Base-by-base conservation (phyloP, 1,284 basidiomycete genomes). In the Apiotrichum porosum region DNA sequence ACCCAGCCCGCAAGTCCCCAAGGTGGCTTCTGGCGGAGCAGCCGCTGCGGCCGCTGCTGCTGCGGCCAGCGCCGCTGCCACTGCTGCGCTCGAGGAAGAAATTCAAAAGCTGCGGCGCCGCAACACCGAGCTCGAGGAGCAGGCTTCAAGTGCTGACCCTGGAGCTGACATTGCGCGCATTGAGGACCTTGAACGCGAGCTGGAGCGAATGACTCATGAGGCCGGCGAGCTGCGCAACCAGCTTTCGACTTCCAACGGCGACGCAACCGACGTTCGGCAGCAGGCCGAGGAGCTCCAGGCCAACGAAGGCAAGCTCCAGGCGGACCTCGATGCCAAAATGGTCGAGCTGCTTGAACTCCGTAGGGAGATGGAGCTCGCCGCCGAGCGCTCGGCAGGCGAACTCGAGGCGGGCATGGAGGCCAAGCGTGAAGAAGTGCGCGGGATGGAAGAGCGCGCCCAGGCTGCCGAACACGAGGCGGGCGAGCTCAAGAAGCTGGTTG, bases 321-420 rank as follows among this genome's bases (percentile, higher is more conserved):
- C 52, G 14, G 60, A 63, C 14, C 44, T 71, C 3, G 58, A 52
- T 4, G 51, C 49, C 19, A 66, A 63, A 39, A 62, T 65, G 19
- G 61, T 49, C 32, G 60, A 63, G 47, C 34, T 71, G 24, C 52
- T 59, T 2, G 66, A 71, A 21, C 58, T 71, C 33, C 65, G 57
- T 40, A 60, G 61, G 49, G 66, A 72, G 39, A 58, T 71, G 52
- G 61, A 62, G 39, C 38, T 71, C n/a, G 62, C 66, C 19, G 56
- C 45, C 9, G 67, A 71, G 47, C 52, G 68, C n/a, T 56, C 62
- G 12, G 57, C 58, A 12, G 60, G 61, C 18, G 68, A 73, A 50
- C 58, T 71, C 26, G 68, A 69, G 3, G 69, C 71, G n/a, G 73
- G 71, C n/a, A 67, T 69, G 60, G 69, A 75, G 31, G 64, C 65